A percentile compares a stretch with the other conserved stretches of the same genome.
Conservation (phyloP, 2,329 filamentous ascomycete species). For the Colletotrichum camelliae region DNA sequence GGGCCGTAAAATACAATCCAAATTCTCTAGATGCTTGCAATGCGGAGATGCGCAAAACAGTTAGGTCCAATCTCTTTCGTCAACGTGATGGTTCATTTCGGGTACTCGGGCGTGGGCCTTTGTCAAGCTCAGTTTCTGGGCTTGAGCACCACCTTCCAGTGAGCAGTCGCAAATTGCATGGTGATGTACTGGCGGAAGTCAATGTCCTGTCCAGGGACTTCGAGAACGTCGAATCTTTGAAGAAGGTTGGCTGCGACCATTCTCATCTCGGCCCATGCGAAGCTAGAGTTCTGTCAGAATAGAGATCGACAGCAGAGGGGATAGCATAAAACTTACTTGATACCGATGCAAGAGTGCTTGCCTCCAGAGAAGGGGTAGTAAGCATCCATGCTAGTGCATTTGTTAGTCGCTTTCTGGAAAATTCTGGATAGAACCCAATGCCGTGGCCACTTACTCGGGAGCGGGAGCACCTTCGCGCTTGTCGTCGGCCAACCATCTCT, state of each 20-base stretch:
- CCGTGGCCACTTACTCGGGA: background rate
- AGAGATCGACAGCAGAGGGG: background rate
- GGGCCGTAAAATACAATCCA: background rate
- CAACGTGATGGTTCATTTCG: background rate
- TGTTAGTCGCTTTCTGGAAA: background rate
- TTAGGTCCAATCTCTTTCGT: background rate
- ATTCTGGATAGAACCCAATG: background rate
- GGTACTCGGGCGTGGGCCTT: rapidly evolving
- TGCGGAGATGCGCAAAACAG: background rate
- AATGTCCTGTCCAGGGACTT: constrained; percentile 25
- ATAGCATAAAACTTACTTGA: constrained; percentile 19
- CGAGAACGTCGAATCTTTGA: constrained; percentile 26
- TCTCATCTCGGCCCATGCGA: constrained; percentile 30
- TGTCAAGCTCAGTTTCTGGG: constrained; percentile 18
- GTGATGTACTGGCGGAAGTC: constrained; percentile 30
- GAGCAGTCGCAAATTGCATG: constrained; percentile 27
- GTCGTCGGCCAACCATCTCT: constrained; percentile 12
- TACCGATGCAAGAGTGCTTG: constrained; percentile 29
- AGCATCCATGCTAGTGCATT: constrained; percentile 8
- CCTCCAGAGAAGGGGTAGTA: constrained; percentile 24
- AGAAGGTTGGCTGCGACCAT: constrained; percentile 27
- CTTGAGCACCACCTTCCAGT: constrained; percentile 39
- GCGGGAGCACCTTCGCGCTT: constrained; percentile 10
- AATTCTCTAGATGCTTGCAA: background rate
- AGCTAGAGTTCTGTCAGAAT: constrained; percentile 9